A percentile compares a stretch with the other conserved stretches of the same genome.
Conservation (phyloP, 768 basidiomycete genomes). For the Termitomyces sp. region DNA sequence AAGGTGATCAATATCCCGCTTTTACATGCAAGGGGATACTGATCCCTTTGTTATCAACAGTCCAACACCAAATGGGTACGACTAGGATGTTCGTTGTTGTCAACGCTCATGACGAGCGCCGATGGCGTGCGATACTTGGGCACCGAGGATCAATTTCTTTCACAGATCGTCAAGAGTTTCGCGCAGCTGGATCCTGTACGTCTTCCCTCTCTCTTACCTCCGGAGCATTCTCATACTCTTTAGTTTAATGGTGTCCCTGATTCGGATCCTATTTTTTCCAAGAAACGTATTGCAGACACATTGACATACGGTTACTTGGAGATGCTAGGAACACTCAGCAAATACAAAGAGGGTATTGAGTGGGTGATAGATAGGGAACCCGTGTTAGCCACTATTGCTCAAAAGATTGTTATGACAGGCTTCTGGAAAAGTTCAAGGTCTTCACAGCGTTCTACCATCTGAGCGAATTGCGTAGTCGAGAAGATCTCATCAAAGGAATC, state of each 20-base stretch:
- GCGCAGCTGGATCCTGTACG: slow-evolving; percentile 90
- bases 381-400: not conserved
- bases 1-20: slow-evolving; percentile 41
- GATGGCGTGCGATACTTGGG: slow-evolving; percentile 84
- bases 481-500: slow-evolving; percentile 89
- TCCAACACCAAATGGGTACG: slow-evolving; percentile 81
- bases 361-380: slow-evolving; percentile 37
- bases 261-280: slow-evolving; percentile 83
- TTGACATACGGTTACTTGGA: slow-evolving; percentile 93
- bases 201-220: not conserved
- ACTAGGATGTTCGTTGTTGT: slow-evolving; percentile 79
- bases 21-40: not conserved
- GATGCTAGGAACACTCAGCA: slow-evolving; percentile 91
- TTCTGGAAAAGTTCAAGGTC: slow-evolving; percentile 88
- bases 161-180: slow-evolving; percentile 83
- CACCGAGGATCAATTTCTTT: slow-evolving; percentile 81
- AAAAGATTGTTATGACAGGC: slow-evolving; percentile 39
- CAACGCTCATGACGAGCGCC: slow-evolving; percentile 76
- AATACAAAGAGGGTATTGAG: slow-evolving; percentile 87
- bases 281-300: slow-evolving; percentile 75
- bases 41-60: slow-evolving; percentile 34
- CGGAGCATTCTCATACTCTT: not conserved
- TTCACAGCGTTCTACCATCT: slow-evolving; percentile 97
- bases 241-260: slow-evolving; percentile 74
- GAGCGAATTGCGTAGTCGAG: slow-evolving; percentile 85